Percentiles rank a stretch among this genome's conserved stretches.
Evolutionary conservation across 2,329 filamentous ascomycete genomes (phyloP).

Genomic region (Fusarium keratoplasticum): DNA sequence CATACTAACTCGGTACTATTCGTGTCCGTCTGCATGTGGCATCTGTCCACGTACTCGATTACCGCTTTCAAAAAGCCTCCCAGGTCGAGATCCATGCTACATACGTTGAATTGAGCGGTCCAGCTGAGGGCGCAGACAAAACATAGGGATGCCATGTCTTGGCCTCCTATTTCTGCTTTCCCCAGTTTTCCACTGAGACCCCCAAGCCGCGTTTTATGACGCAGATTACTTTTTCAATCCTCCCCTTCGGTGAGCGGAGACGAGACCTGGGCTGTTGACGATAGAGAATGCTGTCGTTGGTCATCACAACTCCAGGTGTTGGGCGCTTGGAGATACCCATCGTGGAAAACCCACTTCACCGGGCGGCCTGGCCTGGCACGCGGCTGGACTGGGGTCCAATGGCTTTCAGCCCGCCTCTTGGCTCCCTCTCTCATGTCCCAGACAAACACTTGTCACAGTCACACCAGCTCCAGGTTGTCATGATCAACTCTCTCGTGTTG

Average conservation of each 20-base stretch:
- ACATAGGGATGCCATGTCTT: not conserved
- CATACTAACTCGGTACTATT: not conserved
- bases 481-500: not conserved
- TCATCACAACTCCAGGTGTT: not conserved
- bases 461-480: constrained; percentile 2
- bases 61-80: not conserved
- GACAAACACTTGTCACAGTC: not conserved
- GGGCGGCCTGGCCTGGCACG: not conserved
- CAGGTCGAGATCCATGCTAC: not conserved
- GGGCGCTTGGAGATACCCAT: constrained; percentile 10
- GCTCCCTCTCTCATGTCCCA: not conserved
- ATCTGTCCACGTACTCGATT: not conserved
- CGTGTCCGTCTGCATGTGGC: not conserved
- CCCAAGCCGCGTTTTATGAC: not conserved
- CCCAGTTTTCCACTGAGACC: constrained; percentile 1
- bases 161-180: not conserved
- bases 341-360: not conserved
- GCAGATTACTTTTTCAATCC: constrained; percentile 1
- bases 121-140: not conserved
- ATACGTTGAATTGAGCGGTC: not conserved
- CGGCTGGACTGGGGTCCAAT: not conserved
- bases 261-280: not conserved
- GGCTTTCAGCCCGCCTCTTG: constrained; percentile 1
- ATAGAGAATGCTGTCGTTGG: constrained; percentile 3
- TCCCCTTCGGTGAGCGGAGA: constrained; percentile 11